Evolutionary conservation across 306 rosid genomes (phyloP), one percentile per base, ranked within the genome.

Genomic region (Dryas octopetala): DNA sequence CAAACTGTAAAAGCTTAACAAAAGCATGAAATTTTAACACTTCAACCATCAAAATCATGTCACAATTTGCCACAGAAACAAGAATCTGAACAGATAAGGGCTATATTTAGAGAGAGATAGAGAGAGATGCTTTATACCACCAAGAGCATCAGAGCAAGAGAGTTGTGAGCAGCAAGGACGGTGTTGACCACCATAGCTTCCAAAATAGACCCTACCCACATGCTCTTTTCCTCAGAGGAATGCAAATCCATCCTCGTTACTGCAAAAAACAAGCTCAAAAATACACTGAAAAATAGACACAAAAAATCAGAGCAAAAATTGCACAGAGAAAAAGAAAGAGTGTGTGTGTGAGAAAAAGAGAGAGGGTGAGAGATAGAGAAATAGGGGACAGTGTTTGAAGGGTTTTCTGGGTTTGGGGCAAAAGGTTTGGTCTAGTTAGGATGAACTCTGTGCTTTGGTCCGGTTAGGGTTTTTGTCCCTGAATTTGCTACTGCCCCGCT

Each of bases 381-480:
- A 32, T 32, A 32, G 2, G 53, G 12, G 52, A 2, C 4, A 2
- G 58, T 13, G 45, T 69, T 64, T 32, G 11, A 73, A 60, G 59
- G 84, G 62, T 66, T 43, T 66, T 86, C 62, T 68, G 81, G 38
- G 76, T 19, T 76, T 16, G 74, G 79, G 84, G 57, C 72, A 63
- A 68, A 59, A 49, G 83, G 75, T 70, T 80, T 71, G 82, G 82
- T 85, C 75, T 23, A 72, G 73, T 86, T 85, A 81, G 41, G 41
- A 32, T 59, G 88, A 63, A 83, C 83, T 79, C 52, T 10, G 6
- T 52, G 47, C 53, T 78, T 81, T 65, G 84, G 87, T 85, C 77
- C 79, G 85, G 78, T 87, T 91, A 87, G 96, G 96, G 89, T 81
- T 89, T 84, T 48, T 1, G 47, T 64, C 23, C 44, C 64, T 11